Evolutionary conservation across 1,284 basidiomycete genomes (phyloP), one percentile per base, ranked within the genome.

Genomic region (Malassezia dermatis): DNA sequence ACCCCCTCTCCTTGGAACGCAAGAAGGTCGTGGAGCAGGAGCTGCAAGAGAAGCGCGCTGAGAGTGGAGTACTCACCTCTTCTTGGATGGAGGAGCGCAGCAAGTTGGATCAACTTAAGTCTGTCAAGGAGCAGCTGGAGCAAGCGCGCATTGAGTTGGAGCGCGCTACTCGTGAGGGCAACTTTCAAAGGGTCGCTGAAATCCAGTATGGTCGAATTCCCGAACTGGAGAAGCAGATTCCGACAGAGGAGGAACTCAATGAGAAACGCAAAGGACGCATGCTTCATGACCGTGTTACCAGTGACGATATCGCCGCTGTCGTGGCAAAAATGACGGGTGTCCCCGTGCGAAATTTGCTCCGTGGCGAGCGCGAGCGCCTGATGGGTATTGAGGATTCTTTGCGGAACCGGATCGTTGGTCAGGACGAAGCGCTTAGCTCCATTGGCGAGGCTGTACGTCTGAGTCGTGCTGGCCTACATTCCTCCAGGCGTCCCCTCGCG

Each of bases 381-480:
- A 83, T 94, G n/a, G 83, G 89, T 77, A 60, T 95, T 85, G 91
- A 94, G 73, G 83, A 87, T 31, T 78, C 80, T 1, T 79, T 95
- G 26, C 79, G 79, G 27, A 71, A 81, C 55, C 82, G 87, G 0
- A 86, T 95, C 13, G 84, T 94, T 5, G 89, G 90, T 0, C 90
- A 95, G 52, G 86, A 89, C 61, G 82, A 88, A 60, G 86, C 88
- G 32, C 80, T 95, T 13, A 73, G 79, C 1, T 81, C 87, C 7
- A 82, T 94, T 62, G 84, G 85, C 54, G 86, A 93, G 63, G 88
- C 89, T 12, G 86, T 95, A 23, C 82, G 89, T 10, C 85, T 94
- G 46, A 91, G 88, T 26, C 82, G 90, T 42, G 88, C 90, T 1
- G 90, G 91, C 0, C 75, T 95, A 10, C 86, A 91, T 72, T 82